These are phyloP conservation scores for Magnolia changhungtana DNA, from an alignment of 164 flowering plant species.

Conservation along the genomic window DNA sequence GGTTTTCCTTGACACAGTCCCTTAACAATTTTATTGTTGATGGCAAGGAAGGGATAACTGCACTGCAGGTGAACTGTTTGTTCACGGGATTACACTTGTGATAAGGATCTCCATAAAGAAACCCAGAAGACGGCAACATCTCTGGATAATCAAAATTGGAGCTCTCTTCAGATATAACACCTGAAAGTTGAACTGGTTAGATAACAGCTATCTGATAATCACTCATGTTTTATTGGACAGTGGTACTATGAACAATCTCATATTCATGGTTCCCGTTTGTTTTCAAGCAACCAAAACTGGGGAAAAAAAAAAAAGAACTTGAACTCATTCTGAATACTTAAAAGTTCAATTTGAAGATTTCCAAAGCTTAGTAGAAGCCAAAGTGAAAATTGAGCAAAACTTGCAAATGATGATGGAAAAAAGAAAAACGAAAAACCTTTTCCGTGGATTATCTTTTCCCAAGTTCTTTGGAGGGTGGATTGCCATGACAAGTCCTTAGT, in stretches of 20 bases:
- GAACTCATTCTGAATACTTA: no score
- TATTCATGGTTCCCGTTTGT: background rate
- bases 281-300: background rate
- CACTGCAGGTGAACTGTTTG: slow-evolving; percentile 37
- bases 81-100: slow-evolving; percentile 30
- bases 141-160: slow-evolving; percentile 19
- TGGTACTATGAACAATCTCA: background rate
- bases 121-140: slow-evolving; percentile 37
- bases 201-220: background rate
- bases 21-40: slow-evolving; percentile 71
- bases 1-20: slow-evolving; percentile 57
- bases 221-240: background rate
- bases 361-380: background rate
- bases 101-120: slow-evolving; percentile 38
- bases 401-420: background rate
- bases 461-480: slow-evolving; percentile 59
- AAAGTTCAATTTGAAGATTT: background rate
- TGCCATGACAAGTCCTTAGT: slow-evolving; percentile 77
- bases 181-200: slow-evolving; percentile 15
- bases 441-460: slow-evolving; percentile 71
- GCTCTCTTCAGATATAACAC: slow-evolving; percentile 26
- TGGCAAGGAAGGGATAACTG: slow-evolving; percentile 73
- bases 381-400: background rate
- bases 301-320: no score
- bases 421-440: slow-evolving; percentile 36